These are phyloP conservation scores for Bacterosira constricta DNA, from an alignment of 108 stramenopile species.

Conservation along the genomic window DNA sequence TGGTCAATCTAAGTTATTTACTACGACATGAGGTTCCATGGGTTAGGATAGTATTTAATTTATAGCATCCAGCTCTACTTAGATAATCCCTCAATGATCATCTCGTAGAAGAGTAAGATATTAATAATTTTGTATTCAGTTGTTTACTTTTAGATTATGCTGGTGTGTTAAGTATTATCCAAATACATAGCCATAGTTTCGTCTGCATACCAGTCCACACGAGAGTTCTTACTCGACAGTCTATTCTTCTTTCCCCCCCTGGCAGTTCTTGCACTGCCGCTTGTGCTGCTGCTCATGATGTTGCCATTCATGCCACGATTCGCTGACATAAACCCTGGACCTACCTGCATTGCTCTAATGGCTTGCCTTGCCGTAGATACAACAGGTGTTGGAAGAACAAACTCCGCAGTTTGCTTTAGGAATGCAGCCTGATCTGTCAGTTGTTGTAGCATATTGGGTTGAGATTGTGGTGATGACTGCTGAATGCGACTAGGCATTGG, in stretches of 20 bases:
- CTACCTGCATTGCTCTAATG: not conserved
- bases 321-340: not conserved
- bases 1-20: too few relatives aligned
- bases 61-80: too few relatives aligned
- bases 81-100: too few relatives aligned
- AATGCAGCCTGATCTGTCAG: not conserved
- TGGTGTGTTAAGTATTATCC: not conserved
- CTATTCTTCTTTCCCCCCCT: slow-evolving; percentile 6
- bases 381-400: slow-evolving; percentile 10
- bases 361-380: slow-evolving; percentile 14
- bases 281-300: not conserved
- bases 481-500: not conserved
- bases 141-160: not conserved
- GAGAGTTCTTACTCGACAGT: not conserved
- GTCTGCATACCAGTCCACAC: slow-evolving; percentile 66
- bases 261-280: not conserved
- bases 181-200: slow-evolving; percentile 84
- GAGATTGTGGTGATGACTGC: not conserved
- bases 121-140: not conserved
- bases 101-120: not conserved
- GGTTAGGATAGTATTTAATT: too few relatives aligned
- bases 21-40: too few relatives aligned
- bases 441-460: slow-evolving; percentile 7
- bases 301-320: not conserved
- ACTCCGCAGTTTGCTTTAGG: slow-evolving; percentile 27